Evolutionary conservation across 331 rosid genomes (phyloP), one percentile per base, ranked within the genome.

Genomic region (Malus hybrid): DNA sequence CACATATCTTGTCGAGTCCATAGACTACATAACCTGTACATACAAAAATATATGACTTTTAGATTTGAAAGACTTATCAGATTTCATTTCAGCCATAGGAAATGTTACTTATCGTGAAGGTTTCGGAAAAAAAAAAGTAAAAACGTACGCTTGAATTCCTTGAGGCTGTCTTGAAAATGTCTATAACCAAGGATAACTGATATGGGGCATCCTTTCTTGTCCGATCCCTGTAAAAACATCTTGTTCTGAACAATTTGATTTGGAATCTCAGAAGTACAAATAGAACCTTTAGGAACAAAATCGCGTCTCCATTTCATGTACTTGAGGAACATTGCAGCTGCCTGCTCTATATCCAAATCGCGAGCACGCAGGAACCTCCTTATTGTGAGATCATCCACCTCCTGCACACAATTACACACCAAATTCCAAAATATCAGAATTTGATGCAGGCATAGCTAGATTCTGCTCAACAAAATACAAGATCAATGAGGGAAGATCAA

Each of bases 301-400:
- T 81, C 44, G 19, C 65, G 82, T 48, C 76, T 89, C 91, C 94
- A 89, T 57, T 78, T 87, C 85, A 83, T 69, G 77, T 80, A 87
- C 83, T 87, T 86, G 1, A 89, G 83, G 76, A 89, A 76, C 82
- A 87, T 78, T 1, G 77, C 60, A 0, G 91, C 82, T 74, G 80
- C 91, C 31, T 82, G 83, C 20, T 85, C 86, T 50, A 85, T 76
- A 52, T 89, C 79, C 11, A 84, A 79, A 50, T 74, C 80, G 32
- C 91, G 91, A 66, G 94, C 91, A 0, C 80, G 79, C 76, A 89
- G 66, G 73, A 89, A 82, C 74, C 91, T 87, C 79, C 94, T 84
- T 7, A 89, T 67, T 69, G 69, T 85, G 73, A 71, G 79, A 75
- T 87, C 91, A 84, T 89, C 91, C 28, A 74, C 82, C 62, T 65